These are phyloP conservation scores for Botrytis tulipae DNA, from an alignment of 2,329 filamentous ascomycete genomes.

Conservation along the genomic window DNA sequence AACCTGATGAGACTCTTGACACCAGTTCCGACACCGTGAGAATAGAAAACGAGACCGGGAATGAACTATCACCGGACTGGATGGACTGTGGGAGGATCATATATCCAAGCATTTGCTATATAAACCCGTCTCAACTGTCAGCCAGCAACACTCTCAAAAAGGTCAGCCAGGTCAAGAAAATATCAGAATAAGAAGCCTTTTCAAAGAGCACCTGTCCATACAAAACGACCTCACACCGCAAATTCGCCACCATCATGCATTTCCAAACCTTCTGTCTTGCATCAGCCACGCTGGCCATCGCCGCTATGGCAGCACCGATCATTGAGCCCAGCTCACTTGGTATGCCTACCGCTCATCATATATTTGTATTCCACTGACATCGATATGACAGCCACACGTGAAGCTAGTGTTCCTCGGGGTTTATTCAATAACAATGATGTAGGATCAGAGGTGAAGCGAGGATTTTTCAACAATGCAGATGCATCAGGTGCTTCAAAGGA, in stretches of 20 bases:
- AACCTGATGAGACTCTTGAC: not conserved
- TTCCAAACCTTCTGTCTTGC: not conserved
- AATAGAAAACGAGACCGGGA: no score
- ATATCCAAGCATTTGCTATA: not conserved
- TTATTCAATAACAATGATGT: not conserved
- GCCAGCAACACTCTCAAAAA: not conserved
- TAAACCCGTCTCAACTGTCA: not conserved
- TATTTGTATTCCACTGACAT: not conserved
- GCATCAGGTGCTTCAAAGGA: not conserved
- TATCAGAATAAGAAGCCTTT: not conserved
- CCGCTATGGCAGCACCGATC: not conserved
- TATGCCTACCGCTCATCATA: not conserved
- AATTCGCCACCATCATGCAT: not conserved
- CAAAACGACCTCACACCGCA: not conserved
- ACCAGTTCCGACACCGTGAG: not conserved
- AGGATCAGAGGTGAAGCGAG: not conserved
- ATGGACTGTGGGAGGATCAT: no score
- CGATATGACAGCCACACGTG: not conserved
- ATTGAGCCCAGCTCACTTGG: not conserved
- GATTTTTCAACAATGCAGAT: not conserved
- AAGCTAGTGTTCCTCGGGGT: not conserved
- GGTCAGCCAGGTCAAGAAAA: not conserved
- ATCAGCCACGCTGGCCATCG: not conserved
- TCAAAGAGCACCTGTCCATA: not conserved
- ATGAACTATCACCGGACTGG: not conserved